A percentile compares a stretch with the other conserved stretches of the same genome.
phyloP scores from a whole-genome alignment of 2,329 filamentous ascomycete species.

The Karstenula rhodostoma region DNA sequence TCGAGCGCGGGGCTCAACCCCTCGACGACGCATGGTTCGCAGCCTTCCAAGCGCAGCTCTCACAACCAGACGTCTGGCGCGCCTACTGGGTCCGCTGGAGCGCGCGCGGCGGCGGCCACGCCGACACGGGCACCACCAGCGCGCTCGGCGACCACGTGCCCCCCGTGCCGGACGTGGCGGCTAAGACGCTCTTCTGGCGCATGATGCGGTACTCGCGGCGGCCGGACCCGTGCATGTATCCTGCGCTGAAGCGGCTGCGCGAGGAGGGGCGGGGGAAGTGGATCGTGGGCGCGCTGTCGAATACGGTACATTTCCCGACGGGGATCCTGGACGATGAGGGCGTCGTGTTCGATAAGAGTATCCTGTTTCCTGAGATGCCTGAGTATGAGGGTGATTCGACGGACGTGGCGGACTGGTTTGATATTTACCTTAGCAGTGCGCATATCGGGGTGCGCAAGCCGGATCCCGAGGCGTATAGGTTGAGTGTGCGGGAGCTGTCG shows the following conservation, averaged over 20 bases:
- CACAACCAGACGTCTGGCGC: constrained; percentile 71
- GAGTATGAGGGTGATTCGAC: constrained; percentile 37
- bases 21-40: constrained; percentile 79
- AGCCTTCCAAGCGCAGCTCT: constrained; percentile 78
- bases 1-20: constrained; percentile 83
- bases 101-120: constrained; percentile 22
- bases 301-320: constrained; percentile 85
- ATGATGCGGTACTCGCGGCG: constrained; percentile 82
- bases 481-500: constrained; percentile 73
- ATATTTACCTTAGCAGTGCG: constrained; percentile 86
- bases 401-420: constrained; percentile 74
- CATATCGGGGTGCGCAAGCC: constrained; percentile 90
- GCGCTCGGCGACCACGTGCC: constrained; percentile 54
- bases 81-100: constrained; percentile 57
- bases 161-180: constrained; percentile 76
- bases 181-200: constrained; percentile 81
- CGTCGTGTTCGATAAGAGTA: constrained; percentile 46
- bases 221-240: constrained; percentile 88
- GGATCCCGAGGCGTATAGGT: constrained; percentile 79
- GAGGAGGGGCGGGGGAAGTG: constrained; percentile 55
- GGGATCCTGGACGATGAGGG: constrained; percentile 72
- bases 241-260: constrained; percentile 75
- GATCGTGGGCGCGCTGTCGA: constrained; percentile 79
- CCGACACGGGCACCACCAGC: constrained; percentile 40
- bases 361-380: constrained; percentile 32